Evolutionary conservation across 73 alveolate genomes (phyloP).

Genomic region (Tetrahymena borealis): DNA sequence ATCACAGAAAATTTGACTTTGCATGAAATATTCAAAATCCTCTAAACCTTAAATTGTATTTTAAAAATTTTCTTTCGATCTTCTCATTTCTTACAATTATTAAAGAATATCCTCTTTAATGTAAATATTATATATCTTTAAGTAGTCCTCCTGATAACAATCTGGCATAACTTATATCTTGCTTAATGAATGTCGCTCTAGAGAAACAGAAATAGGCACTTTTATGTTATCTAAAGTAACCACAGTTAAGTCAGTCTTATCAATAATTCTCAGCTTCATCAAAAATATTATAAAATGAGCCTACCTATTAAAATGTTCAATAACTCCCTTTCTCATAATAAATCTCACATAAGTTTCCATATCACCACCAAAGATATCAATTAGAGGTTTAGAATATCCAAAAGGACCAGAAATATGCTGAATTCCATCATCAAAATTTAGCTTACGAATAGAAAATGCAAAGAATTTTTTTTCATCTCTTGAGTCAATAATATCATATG

Average conservation of each 20-base stretch:
- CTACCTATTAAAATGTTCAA: background rate
- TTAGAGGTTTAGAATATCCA: background rate
- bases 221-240: background rate
- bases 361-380: background rate
- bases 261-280: background rate
- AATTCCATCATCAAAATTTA: background rate
- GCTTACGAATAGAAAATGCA: background rate
- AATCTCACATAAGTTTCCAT: background rate
- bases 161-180: background rate
- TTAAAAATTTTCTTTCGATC: background rate
- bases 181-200: background rate
- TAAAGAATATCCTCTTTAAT: background rate
- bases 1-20: background rate
- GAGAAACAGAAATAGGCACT: background rate
- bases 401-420: background rate
- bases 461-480: background rate
- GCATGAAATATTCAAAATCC: background rate
- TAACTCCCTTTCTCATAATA: background rate
- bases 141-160: background rate
- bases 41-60: background rate
- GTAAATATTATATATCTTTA: background rate
- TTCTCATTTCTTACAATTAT: background rate
- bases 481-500: background rate
- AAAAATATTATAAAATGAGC: background rate
- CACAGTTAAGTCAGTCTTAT: background rate